Evolutionary conservation across 768 basidiomycete genomes (phyloP).

Genomic region (Mycena albidolilacea): DNA sequence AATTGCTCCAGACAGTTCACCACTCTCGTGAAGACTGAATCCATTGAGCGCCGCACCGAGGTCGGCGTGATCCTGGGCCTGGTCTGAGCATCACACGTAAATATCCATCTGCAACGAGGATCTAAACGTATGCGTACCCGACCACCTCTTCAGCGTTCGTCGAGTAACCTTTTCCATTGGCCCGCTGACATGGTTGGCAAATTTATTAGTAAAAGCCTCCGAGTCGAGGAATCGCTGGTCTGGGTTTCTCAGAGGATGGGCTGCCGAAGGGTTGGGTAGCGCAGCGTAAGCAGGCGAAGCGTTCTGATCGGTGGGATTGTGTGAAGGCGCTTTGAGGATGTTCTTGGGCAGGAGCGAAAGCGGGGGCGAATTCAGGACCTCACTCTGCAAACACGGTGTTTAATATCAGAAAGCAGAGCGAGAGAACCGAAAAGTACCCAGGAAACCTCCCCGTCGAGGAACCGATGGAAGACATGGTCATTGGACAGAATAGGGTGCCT

Average conservation of each 20-base stretch:
- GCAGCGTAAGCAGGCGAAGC: conserved; percentile 83
- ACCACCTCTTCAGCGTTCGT: conserved; percentile 93
- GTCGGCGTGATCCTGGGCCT: conserved; percentile 90
- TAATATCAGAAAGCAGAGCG: conserved; percentile 13
- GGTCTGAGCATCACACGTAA: conserved; percentile 62
- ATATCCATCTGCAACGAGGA: conserved; percentile 19
- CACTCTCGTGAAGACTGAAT: conserved; percentile 90
- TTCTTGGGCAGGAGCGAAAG: conserved; percentile 95
- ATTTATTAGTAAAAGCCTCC: conserved; percentile 96
- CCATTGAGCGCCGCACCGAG: conserved; percentile 94
- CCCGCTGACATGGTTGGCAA: conserved; percentile 91
- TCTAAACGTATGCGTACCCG: conserved; percentile 68
- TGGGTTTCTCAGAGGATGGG: conserved; percentile 90
- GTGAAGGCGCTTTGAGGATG: conserved; percentile 93
- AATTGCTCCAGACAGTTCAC: conserved; percentile 82
- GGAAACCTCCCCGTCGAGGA: conserved; percentile 95
- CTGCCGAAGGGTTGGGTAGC: conserved; percentile 90
- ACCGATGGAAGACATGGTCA: conserved; percentile 96
- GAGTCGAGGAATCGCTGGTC: conserved; percentile 98
- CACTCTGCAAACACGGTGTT: conserved; percentile 67
- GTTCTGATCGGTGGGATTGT: conserved; percentile 89
- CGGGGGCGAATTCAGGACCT: conserved; percentile 94
- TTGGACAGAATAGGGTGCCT: conserved; percentile 96
- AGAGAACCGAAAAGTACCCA: conserved; percentile 73
- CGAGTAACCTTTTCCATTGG: conserved; percentile 98